Evolutionary conservation across 148 eudicot genomes (phyloP), one percentile per base, ranked within the genome.

Genomic region (Rhododendron henanense): DNA sequence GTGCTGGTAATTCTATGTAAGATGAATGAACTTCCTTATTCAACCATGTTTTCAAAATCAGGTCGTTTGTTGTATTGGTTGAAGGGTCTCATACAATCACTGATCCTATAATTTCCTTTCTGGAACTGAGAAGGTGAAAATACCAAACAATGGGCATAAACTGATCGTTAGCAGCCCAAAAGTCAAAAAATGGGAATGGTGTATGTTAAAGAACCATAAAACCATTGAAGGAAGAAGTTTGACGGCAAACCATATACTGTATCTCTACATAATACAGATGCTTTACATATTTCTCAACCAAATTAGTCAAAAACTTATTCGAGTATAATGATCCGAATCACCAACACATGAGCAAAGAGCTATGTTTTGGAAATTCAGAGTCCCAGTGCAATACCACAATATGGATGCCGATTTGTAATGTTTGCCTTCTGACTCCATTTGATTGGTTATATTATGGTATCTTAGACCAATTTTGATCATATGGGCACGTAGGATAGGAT

Each of bases 281-380:
- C 39, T 71, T 33, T 33, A 33, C 19, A 14, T 71, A 71, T 31
- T 71, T 4, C 79, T 76, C 13, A 41, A 18, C n/a, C 79, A 76
- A 41, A 39, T 76, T 76, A 21, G 45, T 76, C 50, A 19, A 19
- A 41, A 76, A 39, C 65, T 39, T 15, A 18, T 76, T 41, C 0
- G 6, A 41, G 8, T 41, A 41, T 41, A 41, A 41, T 41, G 45
- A 41, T 41, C 45, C 0, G 3, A 75, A 75, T 75, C 3, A 35
- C 78, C 50, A 23, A 39, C 79, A 76, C 79, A 8, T 39, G 79
- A 41, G 79, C 79, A 76, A 76, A 39, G 78, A 37, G 45, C 79
- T 6, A 76, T 41, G 50, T 19, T 76, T 41, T 76, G 28, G 19
- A 18, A 76, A 39, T 39, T 76, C 45, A 39, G 48, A 37, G 47